These are phyloP conservation scores for Acer negundo DNA, from an alignment of 345 rosid species.

Conservation along the genomic window DNA sequence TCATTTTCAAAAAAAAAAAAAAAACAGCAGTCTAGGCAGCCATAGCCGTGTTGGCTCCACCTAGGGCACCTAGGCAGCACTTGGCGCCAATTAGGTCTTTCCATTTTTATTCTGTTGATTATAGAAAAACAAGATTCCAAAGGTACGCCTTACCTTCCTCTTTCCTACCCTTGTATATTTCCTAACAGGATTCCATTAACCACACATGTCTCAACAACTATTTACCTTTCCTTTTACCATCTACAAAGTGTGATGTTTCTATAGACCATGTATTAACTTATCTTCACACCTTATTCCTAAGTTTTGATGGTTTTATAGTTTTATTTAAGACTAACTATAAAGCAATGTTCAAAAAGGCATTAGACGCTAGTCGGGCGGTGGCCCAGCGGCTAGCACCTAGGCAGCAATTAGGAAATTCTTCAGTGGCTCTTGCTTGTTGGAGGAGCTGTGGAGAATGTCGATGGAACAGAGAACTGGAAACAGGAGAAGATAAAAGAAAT, in stretches of 20 bases:
- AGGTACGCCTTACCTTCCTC: background rate
- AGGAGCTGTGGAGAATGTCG: too few species aligned
- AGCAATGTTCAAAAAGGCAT: too few species aligned
- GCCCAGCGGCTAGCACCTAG: too few species aligned
- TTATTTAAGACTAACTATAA: background rate
- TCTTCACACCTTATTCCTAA: background rate
- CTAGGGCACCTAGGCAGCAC: too few species aligned
- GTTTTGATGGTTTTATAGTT: background rate
- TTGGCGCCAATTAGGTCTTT: background rate
- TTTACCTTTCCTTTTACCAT: background rate
- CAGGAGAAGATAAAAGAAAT: too few species aligned
- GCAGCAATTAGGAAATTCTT: too few species aligned
- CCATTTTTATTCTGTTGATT: background rate
- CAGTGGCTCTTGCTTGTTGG: too few species aligned
- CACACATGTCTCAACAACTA: background rate
- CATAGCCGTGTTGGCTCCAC: too few species aligned
- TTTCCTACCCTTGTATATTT: background rate
- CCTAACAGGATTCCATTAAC: background rate
- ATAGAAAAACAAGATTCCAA: background rate
- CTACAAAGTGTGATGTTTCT: background rate
- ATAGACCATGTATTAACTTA: background rate
- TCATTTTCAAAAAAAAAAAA: too few species aligned
- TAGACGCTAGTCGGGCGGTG: too few species aligned
- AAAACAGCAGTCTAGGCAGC: too few species aligned
- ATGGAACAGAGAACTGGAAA: too few species aligned